Evolutionary conservation across 2,329 filamentous ascomycete genomes (phyloP).

Genomic region (Blumeriella jaapii): DNA sequence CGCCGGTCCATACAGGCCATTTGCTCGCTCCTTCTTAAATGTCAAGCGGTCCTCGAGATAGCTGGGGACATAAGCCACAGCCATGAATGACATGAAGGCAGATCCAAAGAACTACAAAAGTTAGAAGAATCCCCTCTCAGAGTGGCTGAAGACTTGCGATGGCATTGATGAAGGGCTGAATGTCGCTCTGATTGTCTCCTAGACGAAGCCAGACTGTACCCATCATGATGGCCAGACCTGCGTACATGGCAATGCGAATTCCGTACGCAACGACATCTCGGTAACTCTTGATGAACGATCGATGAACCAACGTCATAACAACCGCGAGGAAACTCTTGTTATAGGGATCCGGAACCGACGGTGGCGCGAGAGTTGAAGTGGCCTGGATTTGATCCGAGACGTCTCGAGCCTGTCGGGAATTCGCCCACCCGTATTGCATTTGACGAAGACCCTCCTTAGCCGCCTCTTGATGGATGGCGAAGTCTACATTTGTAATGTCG

Average conservation of each 20-base stretch:
- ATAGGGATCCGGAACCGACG: slow-evolving; percentile 19
- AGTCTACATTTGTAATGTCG: slow-evolving; percentile 69
- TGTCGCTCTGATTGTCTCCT: slow-evolving; percentile 54
- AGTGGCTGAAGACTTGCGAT: slow-evolving; percentile 36
- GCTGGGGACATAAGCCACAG: slow-evolving; percentile 73
- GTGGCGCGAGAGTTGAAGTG: slow-evolving; percentile 10
- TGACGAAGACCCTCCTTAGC: slow-evolving; percentile 37
- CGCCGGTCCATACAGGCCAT: slow-evolving; percentile 67
- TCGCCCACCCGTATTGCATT: slow-evolving; percentile 45
- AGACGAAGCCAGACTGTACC: slow-evolving; percentile 78
- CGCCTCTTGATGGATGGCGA: slow-evolving; percentile 40
- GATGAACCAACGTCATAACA: slow-evolving; percentile 57
- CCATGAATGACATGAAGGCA: slow-evolving; percentile 72
- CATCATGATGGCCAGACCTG: slow-evolving; percentile 71
- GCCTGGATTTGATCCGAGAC: slow-evolving; percentile 24
- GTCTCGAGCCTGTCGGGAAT: slow-evolving; percentile 32
- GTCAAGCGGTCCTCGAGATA: slow-evolving; percentile 68
- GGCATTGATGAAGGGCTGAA: slow-evolving; percentile 73
- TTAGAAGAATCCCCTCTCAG: neutral
- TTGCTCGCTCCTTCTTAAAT: slow-evolving; percentile 67
- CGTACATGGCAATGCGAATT: slow-evolving; percentile 74
- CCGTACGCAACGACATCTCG: slow-evolving; percentile 77
- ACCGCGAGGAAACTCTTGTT: slow-evolving; percentile 30
- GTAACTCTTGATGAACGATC: slow-evolving; percentile 73
- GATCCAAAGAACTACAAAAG: slow-evolving; percentile 48